Evolutionary conservation across 768 basidiomycete genomes (phyloP), one percentile per base, ranked within the genome.

Genomic region (Amanita phalloides): DNA sequence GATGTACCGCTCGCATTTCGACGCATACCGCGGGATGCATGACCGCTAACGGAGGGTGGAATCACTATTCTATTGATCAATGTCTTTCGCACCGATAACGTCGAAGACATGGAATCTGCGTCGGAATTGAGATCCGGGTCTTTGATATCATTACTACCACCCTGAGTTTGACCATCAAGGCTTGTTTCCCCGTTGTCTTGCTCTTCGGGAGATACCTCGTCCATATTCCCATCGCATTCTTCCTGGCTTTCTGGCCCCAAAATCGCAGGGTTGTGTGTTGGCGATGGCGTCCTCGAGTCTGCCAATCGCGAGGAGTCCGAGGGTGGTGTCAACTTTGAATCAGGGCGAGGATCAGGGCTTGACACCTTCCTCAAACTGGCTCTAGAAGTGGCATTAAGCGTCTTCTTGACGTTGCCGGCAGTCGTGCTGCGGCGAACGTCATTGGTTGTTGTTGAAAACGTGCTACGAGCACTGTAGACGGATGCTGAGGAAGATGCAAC

Each of bases 271-370:
- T 39, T 55, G 7, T 46, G 52, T 32, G 44, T 57, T 17, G 56
- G 60, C 26, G 59, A 61, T 28, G 50, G 45, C 17, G 50, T 56
- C 37, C 51, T 55, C 10, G 56, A 57, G n/a, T 45, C 20, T 14
- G 47, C 53, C 14, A 59, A 49, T 4, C 59, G 56, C 9, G 61
- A 51, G 21, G 64, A 49, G 33, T 60, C 71, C 17, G 84, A 84
- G 2, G 82, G 83, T 8, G 87, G 70, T 59, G 46, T 47, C 13
- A 47, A 36, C 32, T 88, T 87, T 4, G 84, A 87, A 56, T 89
- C 86, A 2, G 86, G 86, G n/a, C 81, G 64, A 30, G 71, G 68
- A 53, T 71, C 70, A 58, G 57, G 44, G 57, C 58, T 14, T 52
- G 58, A 33, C 25, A 48, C 32, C 54, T 58, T 42, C 54, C 57